Conservation (phyloP, 2,329 filamentous ascomycete genomes). For the Mycocentrospora acerina region DNA sequence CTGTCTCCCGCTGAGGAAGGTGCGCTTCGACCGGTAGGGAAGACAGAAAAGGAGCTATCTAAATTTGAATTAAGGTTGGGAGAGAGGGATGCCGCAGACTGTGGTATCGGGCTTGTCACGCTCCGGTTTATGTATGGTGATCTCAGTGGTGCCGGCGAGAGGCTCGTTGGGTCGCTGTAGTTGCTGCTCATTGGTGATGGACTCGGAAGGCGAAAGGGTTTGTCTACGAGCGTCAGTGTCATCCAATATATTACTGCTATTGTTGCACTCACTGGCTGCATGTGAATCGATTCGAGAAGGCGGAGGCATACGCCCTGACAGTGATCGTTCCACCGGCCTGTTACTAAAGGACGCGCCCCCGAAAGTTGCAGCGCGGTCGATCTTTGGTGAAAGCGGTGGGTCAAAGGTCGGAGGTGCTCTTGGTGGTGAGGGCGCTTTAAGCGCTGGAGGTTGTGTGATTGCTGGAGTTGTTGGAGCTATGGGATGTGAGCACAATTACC, state of each 20-base stretch:
- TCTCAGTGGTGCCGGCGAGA: constrained; percentile 26
- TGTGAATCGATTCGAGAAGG: constrained; percentile 59
- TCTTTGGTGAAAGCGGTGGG: constrained; percentile 17
- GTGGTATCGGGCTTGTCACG: constrained; percentile 39
- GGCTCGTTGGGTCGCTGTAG: constrained; percentile 26
- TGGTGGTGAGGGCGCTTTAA: constrained; percentile 5
- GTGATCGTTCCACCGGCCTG: constrained; percentile 31
- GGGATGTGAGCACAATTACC: constrained; percentile 1
- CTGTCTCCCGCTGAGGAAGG: constrained; percentile 23
- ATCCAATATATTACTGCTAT: neutral
- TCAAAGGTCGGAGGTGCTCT: constrained; percentile 7
- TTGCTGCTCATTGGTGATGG: constrained; percentile 31
- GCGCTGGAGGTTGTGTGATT: constrained; percentile 6
- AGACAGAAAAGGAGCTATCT: constrained; percentile 57
- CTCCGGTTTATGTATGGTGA: constrained; percentile 38
- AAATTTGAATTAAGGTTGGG: constrained; percentile 39
- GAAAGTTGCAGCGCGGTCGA: constrained; percentile 38
- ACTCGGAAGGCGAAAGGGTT: constrained; percentile 35
- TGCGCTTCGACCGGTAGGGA: constrained; percentile 46
- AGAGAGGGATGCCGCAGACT: constrained; percentile 32
- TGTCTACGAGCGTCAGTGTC: constrained; percentile 32
- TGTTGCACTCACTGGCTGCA: constrained; percentile 57
- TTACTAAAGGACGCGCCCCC: constrained; percentile 29
- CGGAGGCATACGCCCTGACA: constrained; percentile 49
- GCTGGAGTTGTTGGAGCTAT: constrained; percentile 15